Evolutionary conservation across 2,329 filamentous ascomycete genomes (phyloP), one percentile per base, ranked within the genome.

Genomic region (Phoma sp.): DNA sequence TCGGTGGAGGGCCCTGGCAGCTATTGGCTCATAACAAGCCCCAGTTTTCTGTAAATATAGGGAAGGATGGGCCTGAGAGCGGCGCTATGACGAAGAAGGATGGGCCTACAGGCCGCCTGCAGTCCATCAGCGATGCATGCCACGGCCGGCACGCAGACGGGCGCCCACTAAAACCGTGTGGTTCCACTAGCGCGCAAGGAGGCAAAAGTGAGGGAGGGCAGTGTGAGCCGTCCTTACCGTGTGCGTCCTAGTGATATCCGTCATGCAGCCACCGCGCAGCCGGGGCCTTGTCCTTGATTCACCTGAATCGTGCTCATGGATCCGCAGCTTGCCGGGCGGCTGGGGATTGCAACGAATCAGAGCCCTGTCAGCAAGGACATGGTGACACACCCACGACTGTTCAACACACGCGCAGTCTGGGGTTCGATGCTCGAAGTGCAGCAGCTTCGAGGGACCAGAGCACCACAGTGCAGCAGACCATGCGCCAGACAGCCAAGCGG

Each of bases 61-160:
- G 69, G 67, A 68, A 70, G 69, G 69, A 70, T 64, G 61, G 57
- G 65, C 58, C 66, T 71, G 66, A 58, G 50, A 64, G 60, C 47
- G 37, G 64, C 67, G 69, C 70, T 66, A 74, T 74, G 71, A 74
- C 71, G 70, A 71, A 69, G 62, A 65, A 64, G 69, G 69, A 60
- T 64, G 67, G 57, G 63, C 58, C 60, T 58, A 69, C 68, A 71
- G 68, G 62, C 64, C 60, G 56, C 49, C 63, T 62, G 62, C 63
- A 68, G 62, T 50, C 60, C 64, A 65, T 63, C 58, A 64, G 62
- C 59, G 60, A 60, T 65, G 65, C 63, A 62, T 64, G 59, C 62
- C 61, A 62, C 62, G 62, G 56, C 59, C 60, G 62, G 62, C 59
- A 64, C 59, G 60, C 64, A 65, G 58, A 58, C 49, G 46, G 60